Evolutionary conservation across 1,139 yeast species (phyloP).

Genomic region (Hyphopichia khmerensis): DNA sequence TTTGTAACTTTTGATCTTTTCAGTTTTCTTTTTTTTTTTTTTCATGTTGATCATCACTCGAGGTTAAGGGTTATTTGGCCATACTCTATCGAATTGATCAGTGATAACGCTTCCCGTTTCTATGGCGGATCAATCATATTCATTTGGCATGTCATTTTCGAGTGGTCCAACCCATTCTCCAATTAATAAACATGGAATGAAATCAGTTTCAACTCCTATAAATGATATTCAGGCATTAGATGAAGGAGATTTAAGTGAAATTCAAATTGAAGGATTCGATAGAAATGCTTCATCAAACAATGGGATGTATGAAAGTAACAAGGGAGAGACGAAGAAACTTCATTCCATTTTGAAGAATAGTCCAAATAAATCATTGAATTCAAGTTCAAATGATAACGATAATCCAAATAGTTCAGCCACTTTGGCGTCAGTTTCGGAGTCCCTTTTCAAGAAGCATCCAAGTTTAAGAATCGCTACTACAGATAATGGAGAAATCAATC

Average conservation of each 20-base stretch:
- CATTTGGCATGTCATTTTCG: slow-evolving; percentile 9
- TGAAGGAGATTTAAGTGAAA: background rate
- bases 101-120: background rate
- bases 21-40: background rate
- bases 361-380: slow-evolving; percentile 2
- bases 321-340: slow-evolving; percentile 2
- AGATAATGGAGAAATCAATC: slow-evolving; percentile 30
- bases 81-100: background rate
- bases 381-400: background rate
- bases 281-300: slow-evolving; percentile 3
- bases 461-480: slow-evolving; percentile 30
- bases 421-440: slow-evolving; percentile 10
- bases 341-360: slow-evolving; percentile 9
- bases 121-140: slow-evolving; percentile 8
- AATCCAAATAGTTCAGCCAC: background rate
- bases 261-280: slow-evolving; percentile 7
- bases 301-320: background rate
- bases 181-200: slow-evolving; percentile 11
- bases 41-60: background rate
- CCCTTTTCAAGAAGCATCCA: slow-evolving; percentile 28
- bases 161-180: slow-evolving; percentile 5
- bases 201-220: slow-evolving; percentile 14
- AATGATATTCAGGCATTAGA: background rate
- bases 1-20: background rate
- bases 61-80: background rate